Evolutionary conservation across 306 rosid species (phyloP).

Genomic region (Begonia masoniana): DNA sequence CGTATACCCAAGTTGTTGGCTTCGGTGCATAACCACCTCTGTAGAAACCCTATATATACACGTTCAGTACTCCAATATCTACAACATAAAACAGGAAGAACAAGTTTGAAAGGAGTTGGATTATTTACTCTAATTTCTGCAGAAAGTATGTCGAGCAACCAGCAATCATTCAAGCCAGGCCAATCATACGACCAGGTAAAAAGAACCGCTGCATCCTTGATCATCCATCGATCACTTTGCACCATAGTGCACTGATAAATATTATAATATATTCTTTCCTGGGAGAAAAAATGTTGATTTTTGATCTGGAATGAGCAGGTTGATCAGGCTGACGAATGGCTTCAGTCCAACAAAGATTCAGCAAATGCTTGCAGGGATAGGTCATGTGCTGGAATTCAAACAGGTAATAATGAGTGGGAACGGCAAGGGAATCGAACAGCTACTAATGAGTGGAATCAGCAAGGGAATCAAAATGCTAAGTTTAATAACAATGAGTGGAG

Average conservation of each 20-base stretch:
- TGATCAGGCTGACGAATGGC: constrained; percentile 14
- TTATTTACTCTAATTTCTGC: background rate
- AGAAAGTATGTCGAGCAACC: constrained; percentile 39
- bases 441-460: too few species aligned
- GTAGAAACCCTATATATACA: background rate
- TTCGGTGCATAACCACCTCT: background rate
- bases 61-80: background rate
- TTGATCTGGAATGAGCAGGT: background rate
- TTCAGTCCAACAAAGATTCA: constrained; percentile 16
- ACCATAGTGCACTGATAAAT: constrained; percentile 8
- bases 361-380: constrained; percentile 17
- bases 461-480: too few species aligned
- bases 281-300: background rate
- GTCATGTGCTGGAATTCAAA: constrained; percentile 19
- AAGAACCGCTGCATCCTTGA: too few species aligned
- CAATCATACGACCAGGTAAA: constrained; percentile 15
- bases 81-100: background rate
- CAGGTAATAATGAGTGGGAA: constrained; percentile 1
- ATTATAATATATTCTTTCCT: too few species aligned
- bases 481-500: too few species aligned
- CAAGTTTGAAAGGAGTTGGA: background rate
- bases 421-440: too few species aligned
- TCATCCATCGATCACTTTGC: too few species aligned
- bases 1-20: background rate
- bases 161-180: constrained; percentile 34